Evolutionary conservation across 495 filamentous ascomycete genomes (phyloP).

Genomic region (Halenospora varia): DNA sequence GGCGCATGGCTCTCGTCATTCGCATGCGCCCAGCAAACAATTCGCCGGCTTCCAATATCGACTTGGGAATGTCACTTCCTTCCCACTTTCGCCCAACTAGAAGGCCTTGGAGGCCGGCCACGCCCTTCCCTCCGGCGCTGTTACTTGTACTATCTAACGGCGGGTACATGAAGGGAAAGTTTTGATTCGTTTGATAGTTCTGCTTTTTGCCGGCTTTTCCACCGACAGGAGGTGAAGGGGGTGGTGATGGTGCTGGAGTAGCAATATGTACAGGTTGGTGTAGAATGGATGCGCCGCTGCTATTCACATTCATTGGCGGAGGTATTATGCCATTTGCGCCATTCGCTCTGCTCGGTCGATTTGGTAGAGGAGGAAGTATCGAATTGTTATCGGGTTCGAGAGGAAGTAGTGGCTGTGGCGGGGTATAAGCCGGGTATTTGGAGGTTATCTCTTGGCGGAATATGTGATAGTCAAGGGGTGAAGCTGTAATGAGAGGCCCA

Average conservation of each 20-base stretch:
- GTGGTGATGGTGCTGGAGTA: slow-evolving; percentile 94
- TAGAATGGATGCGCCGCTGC: slow-evolving; percentile 74
- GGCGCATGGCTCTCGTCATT: slow-evolving; percentile 84
- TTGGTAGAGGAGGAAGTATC: slow-evolving; percentile 79
- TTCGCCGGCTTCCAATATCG: slow-evolving; percentile 92
- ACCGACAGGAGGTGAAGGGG: slow-evolving; percentile 83
- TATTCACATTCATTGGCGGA: slow-evolving; percentile 41
- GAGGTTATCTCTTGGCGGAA: slow-evolving; percentile 98
- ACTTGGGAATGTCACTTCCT: slow-evolving; percentile 84
- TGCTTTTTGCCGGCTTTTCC: slow-evolving; percentile 97
- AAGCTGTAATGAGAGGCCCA: slow-evolving; percentile 89
- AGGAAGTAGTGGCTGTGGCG: slow-evolving; percentile 77
- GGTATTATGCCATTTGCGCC: slow-evolving; percentile 44
- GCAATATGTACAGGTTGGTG: slow-evolving; percentile 97
- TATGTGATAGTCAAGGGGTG: slow-evolving; percentile 90
- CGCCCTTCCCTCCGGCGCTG: slow-evolving; percentile 80
- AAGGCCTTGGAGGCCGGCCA: slow-evolving; percentile 66
- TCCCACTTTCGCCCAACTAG: slow-evolving; percentile 81
- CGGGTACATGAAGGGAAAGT: slow-evolving; percentile 96
- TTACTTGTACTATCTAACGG: slow-evolving; percentile 80
- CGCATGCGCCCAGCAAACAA: slow-evolving; percentile 85
- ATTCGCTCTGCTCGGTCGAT: slow-evolving; percentile 55
- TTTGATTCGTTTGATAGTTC: slow-evolving; percentile 98
- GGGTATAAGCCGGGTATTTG: slow-evolving; percentile 95
- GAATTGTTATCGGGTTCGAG: slow-evolving; percentile 87